phyloP scores from a whole-genome alignment of 192 early-diverging fungal species.

The Dissophora ornata region DNA sequence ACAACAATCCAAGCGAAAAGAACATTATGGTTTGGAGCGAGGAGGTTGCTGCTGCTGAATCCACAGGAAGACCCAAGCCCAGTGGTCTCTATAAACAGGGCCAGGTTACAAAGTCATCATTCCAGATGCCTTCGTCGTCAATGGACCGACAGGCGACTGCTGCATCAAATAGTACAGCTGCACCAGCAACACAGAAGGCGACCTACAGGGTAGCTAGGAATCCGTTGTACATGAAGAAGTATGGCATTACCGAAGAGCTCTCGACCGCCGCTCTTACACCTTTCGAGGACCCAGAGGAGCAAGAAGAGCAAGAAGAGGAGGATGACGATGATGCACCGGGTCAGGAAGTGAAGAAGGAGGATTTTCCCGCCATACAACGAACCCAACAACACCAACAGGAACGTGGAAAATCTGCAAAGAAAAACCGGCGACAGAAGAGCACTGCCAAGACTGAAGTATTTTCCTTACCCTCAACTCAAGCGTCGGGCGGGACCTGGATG shows the following conservation, averaged over 20 bases:
- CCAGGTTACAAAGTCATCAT: constrained; percentile 17
- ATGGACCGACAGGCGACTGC: not conserved
- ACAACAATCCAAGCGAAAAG: no score
- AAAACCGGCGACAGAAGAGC: constrained; percentile 6
- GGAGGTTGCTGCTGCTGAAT: constrained; percentile 24
- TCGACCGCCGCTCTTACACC: not conserved
- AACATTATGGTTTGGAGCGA: constrained; percentile 49
- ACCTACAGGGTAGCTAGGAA: constrained; percentile 32
- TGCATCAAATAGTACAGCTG: not conserved
- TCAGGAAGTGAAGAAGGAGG: not conserved
- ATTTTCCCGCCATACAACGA: not conserved
- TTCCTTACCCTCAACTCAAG: not conserved
- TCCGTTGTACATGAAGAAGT: constrained; percentile 31
- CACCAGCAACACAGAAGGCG: constrained; percentile 1
- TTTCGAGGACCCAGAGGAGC: not conserved
- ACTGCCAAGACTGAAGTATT: not conserved
- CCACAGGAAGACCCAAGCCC: not conserved
- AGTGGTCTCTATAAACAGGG: constrained; percentile 31
- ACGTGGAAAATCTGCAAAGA: constrained; percentile 8
- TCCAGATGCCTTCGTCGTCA: constrained; percentile 5
- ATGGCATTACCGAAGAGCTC: not conserved
- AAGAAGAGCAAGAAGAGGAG: constrained; percentile 9
- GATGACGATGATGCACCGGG: constrained; percentile 1
- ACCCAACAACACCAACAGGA: not conserved
- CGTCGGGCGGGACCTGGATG: constrained; percentile 21